phyloP scores from a whole-genome alignment of 2,329 filamentous ascomycete species.

The Alternaria gaisen region DNA sequence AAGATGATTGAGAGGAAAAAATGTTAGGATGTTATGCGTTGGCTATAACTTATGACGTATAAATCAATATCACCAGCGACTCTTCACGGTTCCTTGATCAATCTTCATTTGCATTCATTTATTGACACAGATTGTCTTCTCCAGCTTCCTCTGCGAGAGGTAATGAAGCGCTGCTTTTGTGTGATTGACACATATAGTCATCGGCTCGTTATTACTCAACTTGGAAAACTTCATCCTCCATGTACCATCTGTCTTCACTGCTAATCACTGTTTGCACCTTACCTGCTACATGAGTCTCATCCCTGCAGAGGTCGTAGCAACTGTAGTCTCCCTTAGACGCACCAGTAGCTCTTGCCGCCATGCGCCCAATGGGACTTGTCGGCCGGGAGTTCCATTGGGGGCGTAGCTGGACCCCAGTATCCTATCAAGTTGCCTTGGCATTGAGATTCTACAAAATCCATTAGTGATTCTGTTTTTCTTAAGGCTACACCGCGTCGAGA shows the following conservation, averaged over 20 bases:
- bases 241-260: not conserved
- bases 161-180: not conserved
- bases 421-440: not conserved
- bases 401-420: not conserved
- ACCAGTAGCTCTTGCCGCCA: conserved; percentile 3
- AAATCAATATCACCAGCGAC: not conserved
- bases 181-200: not conserved
- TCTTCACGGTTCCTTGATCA: not conserved
- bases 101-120: not conserved
- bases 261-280: not conserved
- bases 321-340: not conserved
- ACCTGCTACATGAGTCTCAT: not conserved
- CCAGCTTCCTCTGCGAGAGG: not conserved
- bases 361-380: not conserved
- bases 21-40: not conserved
- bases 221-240: not conserved
- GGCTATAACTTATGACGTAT: not conserved
- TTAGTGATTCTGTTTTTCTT: not conserved
- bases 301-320: not conserved
- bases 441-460: not conserved
- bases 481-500: no score
- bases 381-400: not conserved
- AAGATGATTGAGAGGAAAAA: not conserved
- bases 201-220: not conserved
- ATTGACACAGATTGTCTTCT: not conserved